phyloP scores from a whole-genome alignment of 1,284 basidiomycete genomes.

The Trichosporon asahii region DNA sequence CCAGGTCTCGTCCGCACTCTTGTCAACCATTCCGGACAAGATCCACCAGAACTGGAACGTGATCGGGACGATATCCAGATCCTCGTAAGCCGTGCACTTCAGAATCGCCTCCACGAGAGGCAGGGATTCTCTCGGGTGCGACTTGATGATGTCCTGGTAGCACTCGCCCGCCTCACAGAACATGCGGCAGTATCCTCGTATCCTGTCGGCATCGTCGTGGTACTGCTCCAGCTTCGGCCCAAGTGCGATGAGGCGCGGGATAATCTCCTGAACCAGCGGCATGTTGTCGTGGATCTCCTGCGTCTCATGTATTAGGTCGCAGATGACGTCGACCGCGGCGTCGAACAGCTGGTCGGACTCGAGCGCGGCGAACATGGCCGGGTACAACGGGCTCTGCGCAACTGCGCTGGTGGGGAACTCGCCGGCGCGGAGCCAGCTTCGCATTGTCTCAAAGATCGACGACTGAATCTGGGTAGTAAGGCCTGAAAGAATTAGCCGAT shows the following conservation, averaged over 20 bases:
- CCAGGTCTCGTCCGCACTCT: constrained; percentile 30
- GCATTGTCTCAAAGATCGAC: constrained; percentile 81
- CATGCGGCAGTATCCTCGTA: constrained; percentile 85
- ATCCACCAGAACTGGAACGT: constrained; percentile 99
- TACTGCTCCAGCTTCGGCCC: constrained; percentile 60
- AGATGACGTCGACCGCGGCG: constrained; percentile 82
- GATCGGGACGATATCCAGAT: constrained; percentile 95
- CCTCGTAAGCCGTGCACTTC: constrained; percentile 87
- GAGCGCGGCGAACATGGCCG: constrained; percentile 77
- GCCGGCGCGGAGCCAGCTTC: constrained; percentile 83
- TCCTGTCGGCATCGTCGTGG: constrained; percentile 76
- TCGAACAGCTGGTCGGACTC: constrained; percentile 85
- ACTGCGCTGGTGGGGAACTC: constrained; percentile 70
- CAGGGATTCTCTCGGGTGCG: constrained; percentile 84
- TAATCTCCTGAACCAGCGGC: constrained; percentile 77
- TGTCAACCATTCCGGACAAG: constrained; percentile 72
- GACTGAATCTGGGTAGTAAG: constrained; percentile 76
- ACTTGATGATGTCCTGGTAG: constrained; percentile 82
- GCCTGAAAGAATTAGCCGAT: constrained; percentile 56
- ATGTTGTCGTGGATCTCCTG: constrained; percentile 96
- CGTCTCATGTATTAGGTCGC: constrained; percentile 95
- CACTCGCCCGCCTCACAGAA: constrained; percentile 96
- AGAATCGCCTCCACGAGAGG: constrained; percentile 92
- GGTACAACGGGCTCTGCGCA: constrained; percentile 76
- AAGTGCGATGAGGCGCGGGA: constrained; percentile 74